Conservation (phyloP, 805 yeast genomes). For the Candida vaughaniae region DNA sequence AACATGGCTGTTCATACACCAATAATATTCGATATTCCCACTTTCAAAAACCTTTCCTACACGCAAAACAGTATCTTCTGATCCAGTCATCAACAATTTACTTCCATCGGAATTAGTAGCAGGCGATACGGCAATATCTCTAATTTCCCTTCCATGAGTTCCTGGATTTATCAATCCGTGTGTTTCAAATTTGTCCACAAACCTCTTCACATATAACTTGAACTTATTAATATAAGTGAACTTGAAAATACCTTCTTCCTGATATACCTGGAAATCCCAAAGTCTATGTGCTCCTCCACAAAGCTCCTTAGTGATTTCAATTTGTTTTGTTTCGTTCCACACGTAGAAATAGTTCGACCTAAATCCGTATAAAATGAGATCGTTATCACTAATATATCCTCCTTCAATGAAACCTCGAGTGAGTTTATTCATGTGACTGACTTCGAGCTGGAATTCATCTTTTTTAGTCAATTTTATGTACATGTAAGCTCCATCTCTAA, state of each 20-base stretch:
- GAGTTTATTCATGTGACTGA: slow-evolving; percentile 57
- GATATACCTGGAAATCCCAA: slow-evolving; percentile 54
- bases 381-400: slow-evolving; percentile 40
- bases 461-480: slow-evolving; percentile 24
- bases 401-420: slow-evolving; percentile 85
- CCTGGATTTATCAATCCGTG: slow-evolving; percentile 50
- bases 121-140: slow-evolving; percentile 64
- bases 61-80: slow-evolving; percentile 83
- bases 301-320: slow-evolving; percentile 62
- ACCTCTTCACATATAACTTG: slow-evolving; percentile 37
- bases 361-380: slow-evolving; percentile 73
- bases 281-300: slow-evolving; percentile 94
- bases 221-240: slow-evolving; percentile 61
- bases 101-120: slow-evolving; percentile 21
- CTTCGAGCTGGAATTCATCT: slow-evolving; percentile 17
- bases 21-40: slow-evolving; percentile 47
- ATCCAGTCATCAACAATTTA: slow-evolving; percentile 64
- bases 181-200: slow-evolving; percentile 18
- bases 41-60: slow-evolving; percentile 41
- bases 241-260: slow-evolving; percentile 5
- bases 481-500: slow-evolving; percentile 66
- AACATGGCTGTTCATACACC: slow-evolving; percentile 77
- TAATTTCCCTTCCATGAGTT: slow-evolving; percentile 87
- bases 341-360: slow-evolving; percentile 73
- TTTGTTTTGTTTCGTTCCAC: slow-evolving; percentile 78